Base-by-base conservation (phyloP, 257 asterid genomes). In the Rhazya stricta region DNA sequence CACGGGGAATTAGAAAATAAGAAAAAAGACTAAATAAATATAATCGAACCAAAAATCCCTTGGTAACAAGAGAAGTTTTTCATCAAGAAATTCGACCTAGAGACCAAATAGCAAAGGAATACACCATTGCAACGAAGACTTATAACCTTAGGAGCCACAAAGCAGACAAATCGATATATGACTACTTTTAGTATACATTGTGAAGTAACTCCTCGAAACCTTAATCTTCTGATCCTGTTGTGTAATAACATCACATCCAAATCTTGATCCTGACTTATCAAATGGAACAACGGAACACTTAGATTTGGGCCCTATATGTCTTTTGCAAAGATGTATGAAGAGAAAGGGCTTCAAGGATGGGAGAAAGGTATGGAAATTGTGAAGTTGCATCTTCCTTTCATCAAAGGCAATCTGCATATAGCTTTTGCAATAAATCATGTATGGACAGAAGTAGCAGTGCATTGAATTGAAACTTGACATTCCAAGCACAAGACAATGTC, bases 391-490 rank as follows among this genome's bases (percentile, higher is more conserved):
- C 39, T 42, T 32, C 21, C 42, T 68, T 74, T 68, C 50, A 69
- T 58, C 36, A 36, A 68, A 62, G 75, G 74, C 60, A 34, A 21
- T 39, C 12, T 37, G 25, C 50, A 61, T 54, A 77, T 63, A 74
- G 53, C 57, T 39, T 65, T 43, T n/a, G 78, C 27, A 69, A 67
- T 18, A 71, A 69, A 76, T 79, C 67, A 76, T 83, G 83, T 60
- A 73, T 77, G 77, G 78, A 76, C 72, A 54, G 77, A 74, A 79
- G 80, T 62, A 77, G 82, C 54, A 79, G 69, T 73, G 81, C 79
- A 79, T 76, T 83, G 75, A 79, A 83, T 46, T 74, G 79, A 69
- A 69, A 74, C 77, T 73, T 68, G 77, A 83, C 80, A 69, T 79
- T 50, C 66, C 68, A 39, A 73, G 74, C 79, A 67, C 76, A 76